Base-by-base conservation (phyloP, 2,329 filamentous ascomycete species). In the Nemania sp. region DNA sequence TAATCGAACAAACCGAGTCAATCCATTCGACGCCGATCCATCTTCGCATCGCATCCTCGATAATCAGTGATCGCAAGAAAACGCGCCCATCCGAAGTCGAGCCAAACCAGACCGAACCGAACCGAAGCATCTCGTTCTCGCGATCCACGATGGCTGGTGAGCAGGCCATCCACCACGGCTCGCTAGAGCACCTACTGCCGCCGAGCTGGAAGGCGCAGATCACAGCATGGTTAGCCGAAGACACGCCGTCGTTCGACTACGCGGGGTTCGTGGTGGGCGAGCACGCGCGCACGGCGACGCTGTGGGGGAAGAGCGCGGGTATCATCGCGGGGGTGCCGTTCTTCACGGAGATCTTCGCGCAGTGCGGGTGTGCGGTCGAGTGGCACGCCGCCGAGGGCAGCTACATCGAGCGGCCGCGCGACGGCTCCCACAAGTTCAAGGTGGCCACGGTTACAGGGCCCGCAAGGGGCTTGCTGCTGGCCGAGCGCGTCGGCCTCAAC, bases 181-280 rank as follows among this genome's bases (percentile, higher is more conserved):
- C 70, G 44, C 74, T 80, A 47, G 75, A 75, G 66, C 84, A 96
- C 70, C 83, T 97, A 61, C 85, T 97, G 37, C 92, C 93, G 0
- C 82, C 86, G 19, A 89, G 86, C 60, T 97, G 91, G 84, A 96
- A 93, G 71, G 81, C 86, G 44, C 82, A 86, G 61, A 84, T 97
- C 59, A 82, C 86, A 20, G 76, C 82, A 66, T 99, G 94, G 94
- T 87, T 97, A 12, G 89, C 91, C 67, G 94, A 99, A 75, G 94
- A 99, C 76, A 95, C 91, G 3, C 94, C 94, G 4, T 94, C 90
- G 48, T 93, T 96, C 74, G 94, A 99, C 79, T 97, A 96, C 71
- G 94, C 90, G 66, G 94, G 94, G 56, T 99, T 96, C 72, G 94
- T 99, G 6, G 94, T 99, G 20, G 94, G 94, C 60, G 83, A 89